A percentile compares a stretch with the other conserved stretches of the same genome.
Conservation (phyloP, 2,329 filamentous ascomycete species). For the Botrytis pseudocinerea region DNA sequence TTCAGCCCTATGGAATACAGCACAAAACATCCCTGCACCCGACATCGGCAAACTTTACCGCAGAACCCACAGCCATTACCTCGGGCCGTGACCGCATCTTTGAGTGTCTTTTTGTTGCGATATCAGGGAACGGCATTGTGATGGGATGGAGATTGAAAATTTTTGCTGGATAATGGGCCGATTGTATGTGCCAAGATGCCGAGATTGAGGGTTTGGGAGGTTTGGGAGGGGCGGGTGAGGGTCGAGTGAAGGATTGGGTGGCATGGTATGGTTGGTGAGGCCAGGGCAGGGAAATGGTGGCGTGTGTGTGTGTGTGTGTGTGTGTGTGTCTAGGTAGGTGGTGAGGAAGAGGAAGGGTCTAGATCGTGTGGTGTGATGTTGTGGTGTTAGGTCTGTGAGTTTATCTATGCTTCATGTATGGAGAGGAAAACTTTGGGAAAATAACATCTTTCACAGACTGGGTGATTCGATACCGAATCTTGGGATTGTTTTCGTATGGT, state of each 20-base stretch:
- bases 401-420: background rate
- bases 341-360: background rate
- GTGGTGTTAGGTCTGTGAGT: background rate
- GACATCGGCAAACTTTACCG: background rate
- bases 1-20: background rate
- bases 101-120: background rate
- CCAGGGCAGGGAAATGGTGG: background rate
- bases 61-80: background rate
- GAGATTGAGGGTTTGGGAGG: background rate
- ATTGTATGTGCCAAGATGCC: background rate
- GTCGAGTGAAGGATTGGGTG: background rate
- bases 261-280: too few species aligned
- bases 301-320: too few species aligned
- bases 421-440: background rate
- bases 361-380: background rate
- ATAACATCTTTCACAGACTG: background rate
- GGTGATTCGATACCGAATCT: background rate
- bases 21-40: background rate
- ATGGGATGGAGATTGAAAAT: background rate
- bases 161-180: background rate
- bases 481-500: background rate
- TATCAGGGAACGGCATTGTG: background rate
- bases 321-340: background rate
- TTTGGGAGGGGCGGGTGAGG: background rate
- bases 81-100: constrained; percentile 1